phyloP scores from a whole-genome alignment of 2,329 filamentous ascomycete species.

The Colletotrichum endophyticum region DNA sequence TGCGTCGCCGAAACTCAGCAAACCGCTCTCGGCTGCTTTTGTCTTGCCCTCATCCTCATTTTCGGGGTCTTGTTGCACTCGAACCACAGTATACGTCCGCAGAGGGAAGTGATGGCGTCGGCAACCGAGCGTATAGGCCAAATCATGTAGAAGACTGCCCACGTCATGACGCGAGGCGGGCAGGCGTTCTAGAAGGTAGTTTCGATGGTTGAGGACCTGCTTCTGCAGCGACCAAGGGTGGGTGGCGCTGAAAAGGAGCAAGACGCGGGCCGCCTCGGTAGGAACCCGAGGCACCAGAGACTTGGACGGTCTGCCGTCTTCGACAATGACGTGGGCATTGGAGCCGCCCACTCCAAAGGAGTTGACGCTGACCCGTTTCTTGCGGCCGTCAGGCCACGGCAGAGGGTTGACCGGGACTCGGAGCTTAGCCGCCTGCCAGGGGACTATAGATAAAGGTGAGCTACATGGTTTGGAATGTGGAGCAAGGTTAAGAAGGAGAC shows the following conservation, averaged over 20 bases:
- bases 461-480: background rate
- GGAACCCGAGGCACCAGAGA: background rate
- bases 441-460: background rate
- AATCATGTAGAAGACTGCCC: conserved; percentile 2
- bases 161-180: conserved; percentile 9
- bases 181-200: background rate
- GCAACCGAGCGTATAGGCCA: conserved; percentile 21
- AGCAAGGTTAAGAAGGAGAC: background rate
- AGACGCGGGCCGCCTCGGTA: background rate
- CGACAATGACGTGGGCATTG: conserved; percentile 32
- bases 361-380: conserved; percentile 30
- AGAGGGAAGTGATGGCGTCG: conserved; percentile 17
- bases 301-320: background rate
- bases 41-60: background rate
- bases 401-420: conserved; percentile 29
- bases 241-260: background rate
- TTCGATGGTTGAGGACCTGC: background rate
- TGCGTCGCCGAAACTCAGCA: background rate
- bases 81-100: conserved; percentile 10
- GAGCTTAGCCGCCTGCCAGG: conserved; percentile 21
- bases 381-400: conserved; percentile 31
- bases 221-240: background rate
- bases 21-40: background rate
- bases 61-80: background rate
- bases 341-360: conserved; percentile 37